A percentile compares a stretch with the other conserved stretches of the same genome.
phyloP scores from a whole-genome alignment of 108 stramenopile species.

The Nitzschia putrida region DNA sequence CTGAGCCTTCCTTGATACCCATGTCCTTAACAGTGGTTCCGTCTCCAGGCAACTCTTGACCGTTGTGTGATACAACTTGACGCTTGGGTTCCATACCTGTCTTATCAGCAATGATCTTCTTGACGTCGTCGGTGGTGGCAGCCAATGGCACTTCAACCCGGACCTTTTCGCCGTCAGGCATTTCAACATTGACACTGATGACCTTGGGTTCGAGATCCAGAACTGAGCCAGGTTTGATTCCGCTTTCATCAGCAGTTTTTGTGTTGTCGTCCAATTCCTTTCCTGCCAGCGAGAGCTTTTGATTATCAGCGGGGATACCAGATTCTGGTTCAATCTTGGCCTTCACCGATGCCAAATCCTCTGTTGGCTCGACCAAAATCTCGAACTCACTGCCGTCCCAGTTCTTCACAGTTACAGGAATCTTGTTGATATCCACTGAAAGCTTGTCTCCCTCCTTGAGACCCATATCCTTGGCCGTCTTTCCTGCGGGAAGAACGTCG shows the following conservation, averaged over 20 bases:
- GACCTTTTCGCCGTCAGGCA: too few species aligned
- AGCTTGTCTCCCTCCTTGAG: constrained; percentile 16
- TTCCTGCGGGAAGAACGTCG: constrained; percentile 12
- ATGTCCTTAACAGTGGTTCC: constrained; percentile 11
- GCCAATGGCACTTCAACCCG: too few species aligned
- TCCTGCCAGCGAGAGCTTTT: constrained; percentile 2
- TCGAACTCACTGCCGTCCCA: constrained; percentile 19
- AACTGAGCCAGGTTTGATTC: constrained; percentile 13
- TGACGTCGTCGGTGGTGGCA: constrained; percentile 9
- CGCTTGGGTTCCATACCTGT: constrained; percentile 18
- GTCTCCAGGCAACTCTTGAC: constrained; percentile 13
- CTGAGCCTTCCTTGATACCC: constrained; percentile 15
- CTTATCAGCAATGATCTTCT: constrained; percentile 11
- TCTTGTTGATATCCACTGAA: constrained; percentile 22
- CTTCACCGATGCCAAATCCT: constrained; percentile 15
- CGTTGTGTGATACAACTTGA: constrained; percentile 16
- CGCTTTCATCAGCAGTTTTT: constrained; percentile 8
- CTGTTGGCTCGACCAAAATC: constrained; percentile 18
- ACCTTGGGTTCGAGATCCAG: constrained; percentile 24
- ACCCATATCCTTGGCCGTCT: constrained; percentile 22
- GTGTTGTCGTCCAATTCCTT: constrained; percentile 7
- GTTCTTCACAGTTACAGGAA: constrained; percentile 30
- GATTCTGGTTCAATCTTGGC: constrained; percentile 21
- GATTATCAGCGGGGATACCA: constrained; percentile 25
- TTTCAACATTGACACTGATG: constrained; percentile 16